Conservation (phyloP, 305 asterid genomes). For the Solanum chacoense region DNA sequence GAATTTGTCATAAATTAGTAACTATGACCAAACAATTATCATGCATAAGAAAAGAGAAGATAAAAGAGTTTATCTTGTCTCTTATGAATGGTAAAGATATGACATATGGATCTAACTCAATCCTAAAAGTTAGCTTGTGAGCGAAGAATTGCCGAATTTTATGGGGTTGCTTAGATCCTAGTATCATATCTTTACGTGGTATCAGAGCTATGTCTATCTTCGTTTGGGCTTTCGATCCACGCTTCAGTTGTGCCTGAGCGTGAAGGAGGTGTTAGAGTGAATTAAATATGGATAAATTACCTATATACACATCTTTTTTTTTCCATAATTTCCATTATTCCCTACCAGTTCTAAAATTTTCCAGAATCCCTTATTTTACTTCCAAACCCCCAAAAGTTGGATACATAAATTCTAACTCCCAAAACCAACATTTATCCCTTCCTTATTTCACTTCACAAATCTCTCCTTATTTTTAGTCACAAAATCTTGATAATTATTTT, state of each 20-base stretch:
- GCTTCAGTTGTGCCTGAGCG: neutral
- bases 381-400: too few relatives aligned
- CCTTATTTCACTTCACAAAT: too few relatives aligned
- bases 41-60: neutral
- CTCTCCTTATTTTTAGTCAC: too few relatives aligned
- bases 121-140: neutral
- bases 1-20: neutral
- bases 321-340: too few relatives aligned
- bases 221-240: neutral
- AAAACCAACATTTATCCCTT: too few relatives aligned
- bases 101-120: neutral
- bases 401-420: too few relatives aligned
- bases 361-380: too few relatives aligned
- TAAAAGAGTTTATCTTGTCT: neutral
- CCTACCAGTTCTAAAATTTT: too few relatives aligned
- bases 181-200: neutral
- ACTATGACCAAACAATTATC: neutral
- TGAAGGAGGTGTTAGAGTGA: neutral
- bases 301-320: too few relatives aligned
- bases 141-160: accelerated
- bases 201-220: accelerated
- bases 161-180: neutral
- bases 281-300: too few relatives aligned
- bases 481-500: too few relatives aligned
- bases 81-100: too few relatives aligned